Conservation (phyloP, 305 asterid genomes). For the Fraxinus ornus region DNA sequence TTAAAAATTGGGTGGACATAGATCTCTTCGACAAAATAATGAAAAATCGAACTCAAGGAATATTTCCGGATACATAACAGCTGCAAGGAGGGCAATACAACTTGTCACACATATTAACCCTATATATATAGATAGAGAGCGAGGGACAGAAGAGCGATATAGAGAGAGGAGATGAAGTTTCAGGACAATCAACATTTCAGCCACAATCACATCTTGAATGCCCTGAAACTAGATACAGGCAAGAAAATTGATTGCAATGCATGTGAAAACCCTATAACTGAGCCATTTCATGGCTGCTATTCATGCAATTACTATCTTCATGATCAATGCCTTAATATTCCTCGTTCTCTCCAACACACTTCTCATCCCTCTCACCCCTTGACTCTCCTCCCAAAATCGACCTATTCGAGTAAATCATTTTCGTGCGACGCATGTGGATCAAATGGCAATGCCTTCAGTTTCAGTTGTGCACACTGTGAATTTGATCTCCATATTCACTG, state of each 20-base stretch:
- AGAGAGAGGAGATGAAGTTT: background rate
- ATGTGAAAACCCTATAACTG: background rate
- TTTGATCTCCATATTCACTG: background rate
- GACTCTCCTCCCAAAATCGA: constrained; percentile 3
- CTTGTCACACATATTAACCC: background rate
- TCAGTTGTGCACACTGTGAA: constrained; percentile 3
- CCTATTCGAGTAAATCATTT: background rate
- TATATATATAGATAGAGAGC: background rate
- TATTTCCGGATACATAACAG: too few relatives aligned
- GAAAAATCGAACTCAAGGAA: too few relatives aligned
- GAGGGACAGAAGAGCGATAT: background rate
- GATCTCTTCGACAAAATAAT: too few relatives aligned
- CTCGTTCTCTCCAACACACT: background rate
- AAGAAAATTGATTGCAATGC: background rate
- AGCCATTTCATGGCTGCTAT: constrained; percentile 1
- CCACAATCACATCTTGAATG: background rate
- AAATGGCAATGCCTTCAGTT: background rate
- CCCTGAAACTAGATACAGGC: background rate
- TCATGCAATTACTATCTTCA: constrained; percentile 7
- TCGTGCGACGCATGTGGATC: constrained; percentile 2
- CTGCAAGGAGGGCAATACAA: background rate
- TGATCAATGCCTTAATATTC: constrained; percentile 1
- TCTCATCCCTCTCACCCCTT: constrained; percentile 14
- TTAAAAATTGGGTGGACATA: too few relatives aligned
- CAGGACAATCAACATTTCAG: background rate